These are phyloP conservation scores for Populus euphratica DNA, from an alignment of 345 rosid genomes.

Conservation along the genomic window DNA sequence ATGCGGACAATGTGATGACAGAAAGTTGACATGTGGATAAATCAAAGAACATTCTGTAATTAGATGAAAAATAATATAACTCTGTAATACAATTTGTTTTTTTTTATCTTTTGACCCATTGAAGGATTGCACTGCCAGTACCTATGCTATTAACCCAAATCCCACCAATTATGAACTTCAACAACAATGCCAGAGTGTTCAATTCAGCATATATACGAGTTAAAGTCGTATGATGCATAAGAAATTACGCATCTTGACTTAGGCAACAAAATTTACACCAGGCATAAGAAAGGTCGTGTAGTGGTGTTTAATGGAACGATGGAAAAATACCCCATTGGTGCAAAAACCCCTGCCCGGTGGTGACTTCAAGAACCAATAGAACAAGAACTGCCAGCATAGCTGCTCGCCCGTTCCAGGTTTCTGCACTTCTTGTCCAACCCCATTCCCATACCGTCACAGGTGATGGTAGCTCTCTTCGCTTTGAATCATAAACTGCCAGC, in stretches of 20 bases:
- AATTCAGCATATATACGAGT: neutral
- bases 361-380: constrained; percentile 77
- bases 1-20: too few relatives aligned
- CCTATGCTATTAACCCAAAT: constrained; percentile 11
- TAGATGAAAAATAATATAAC: neutral
- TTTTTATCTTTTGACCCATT: constrained; percentile 7
- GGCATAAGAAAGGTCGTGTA: neutral
- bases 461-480: constrained; percentile 83
- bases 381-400: constrained; percentile 93
- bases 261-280: constrained; percentile 18
- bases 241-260: neutral
- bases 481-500: constrained; percentile 83
- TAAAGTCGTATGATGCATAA: constrained; percentile 1
- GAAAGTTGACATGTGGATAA: neutral
- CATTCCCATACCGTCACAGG: constrained; percentile 97
- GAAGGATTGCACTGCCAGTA: neutral
- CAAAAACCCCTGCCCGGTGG: constrained; percentile 90
- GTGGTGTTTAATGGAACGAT: constrained; percentile 35
- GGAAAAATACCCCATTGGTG: constrained; percentile 93
- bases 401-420: constrained; percentile 98
- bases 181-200: neutral
- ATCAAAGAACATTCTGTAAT: neutral
- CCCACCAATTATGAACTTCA: constrained; percentile 1
- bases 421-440: constrained; percentile 99
- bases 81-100: constrained; percentile 9